Evolutionary conservation across 352 stramenopile species (phyloP).

Genomic region (Phytopythium boreale): DNA sequence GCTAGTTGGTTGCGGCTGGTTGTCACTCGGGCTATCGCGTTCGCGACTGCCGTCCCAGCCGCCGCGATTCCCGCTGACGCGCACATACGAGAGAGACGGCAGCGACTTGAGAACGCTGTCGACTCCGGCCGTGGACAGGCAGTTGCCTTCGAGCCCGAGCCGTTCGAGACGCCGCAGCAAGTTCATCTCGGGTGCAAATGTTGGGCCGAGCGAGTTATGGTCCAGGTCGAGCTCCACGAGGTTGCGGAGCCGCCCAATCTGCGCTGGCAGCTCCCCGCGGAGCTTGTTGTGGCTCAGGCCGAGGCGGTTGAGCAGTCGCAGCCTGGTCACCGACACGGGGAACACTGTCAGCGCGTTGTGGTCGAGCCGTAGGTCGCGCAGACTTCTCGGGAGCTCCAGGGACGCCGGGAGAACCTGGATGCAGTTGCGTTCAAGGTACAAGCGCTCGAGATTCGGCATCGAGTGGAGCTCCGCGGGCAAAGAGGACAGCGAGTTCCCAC

Average conservation of each 20-base stretch:
- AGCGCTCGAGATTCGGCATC: constrained; percentile 36
- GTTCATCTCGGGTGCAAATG: constrained; percentile 36
- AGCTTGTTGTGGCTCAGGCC: constrained; percentile 61
- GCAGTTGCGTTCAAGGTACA: constrained; percentile 70
- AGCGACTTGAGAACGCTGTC: constrained; percentile 17
- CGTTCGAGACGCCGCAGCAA: constrained; percentile 44
- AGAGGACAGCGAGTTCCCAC: constrained; percentile 45
- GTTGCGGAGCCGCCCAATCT: constrained; percentile 53
- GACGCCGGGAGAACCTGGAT: constrained; percentile 34
- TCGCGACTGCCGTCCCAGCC: not conserved
- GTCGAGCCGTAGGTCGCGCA: constrained; percentile 55
- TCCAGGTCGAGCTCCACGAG: constrained; percentile 69
- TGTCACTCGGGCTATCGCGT: not conserved
- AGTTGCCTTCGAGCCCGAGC: constrained; percentile 63
- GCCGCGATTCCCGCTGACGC: constrained; percentile 45
- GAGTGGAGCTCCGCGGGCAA: constrained; percentile 38
- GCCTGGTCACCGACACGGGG: constrained; percentile 43
- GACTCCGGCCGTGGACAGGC: constrained; percentile 21
- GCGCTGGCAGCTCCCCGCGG: constrained; percentile 20
- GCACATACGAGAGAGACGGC: constrained; percentile 36
- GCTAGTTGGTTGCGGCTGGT: not conserved
- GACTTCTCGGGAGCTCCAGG: constrained; percentile 29
- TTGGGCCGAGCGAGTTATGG: constrained; percentile 45
- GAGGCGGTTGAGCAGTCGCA: constrained; percentile 53
- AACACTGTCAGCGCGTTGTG: constrained; percentile 46